Conservation (phyloP, 2,329 filamentous ascomycete genomes). For the Tolypocladium paradoxum region DNA sequence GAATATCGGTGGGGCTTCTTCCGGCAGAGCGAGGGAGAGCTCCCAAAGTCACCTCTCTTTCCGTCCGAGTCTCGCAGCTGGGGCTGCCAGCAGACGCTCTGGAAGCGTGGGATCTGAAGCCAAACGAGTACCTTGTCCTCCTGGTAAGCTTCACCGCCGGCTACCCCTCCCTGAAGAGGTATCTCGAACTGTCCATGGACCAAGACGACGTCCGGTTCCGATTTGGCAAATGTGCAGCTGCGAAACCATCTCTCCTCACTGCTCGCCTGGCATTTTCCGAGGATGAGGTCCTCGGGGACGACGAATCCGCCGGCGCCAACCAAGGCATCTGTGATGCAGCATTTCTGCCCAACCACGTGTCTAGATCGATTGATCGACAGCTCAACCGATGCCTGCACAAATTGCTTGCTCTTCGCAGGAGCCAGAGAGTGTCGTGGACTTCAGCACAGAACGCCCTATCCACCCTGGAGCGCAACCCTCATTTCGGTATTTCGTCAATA, state of each 20-base stretch:
- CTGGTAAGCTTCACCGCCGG: slow-evolving; percentile 53
- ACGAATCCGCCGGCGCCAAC: neutral
- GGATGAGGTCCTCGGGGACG: neutral
- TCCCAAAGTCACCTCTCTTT: slow-evolving; percentile 47
- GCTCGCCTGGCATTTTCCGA: slow-evolving; percentile 38
- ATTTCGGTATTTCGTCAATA: too few species aligned
- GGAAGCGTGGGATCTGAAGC: slow-evolving; percentile 63
- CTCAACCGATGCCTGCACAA: neutral
- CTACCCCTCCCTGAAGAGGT: slow-evolving; percentile 49
- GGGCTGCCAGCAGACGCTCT: slow-evolving; percentile 64
- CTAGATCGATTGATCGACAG: neutral
- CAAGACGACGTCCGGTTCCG: slow-evolving; percentile 39
- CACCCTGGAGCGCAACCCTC: too few species aligned
- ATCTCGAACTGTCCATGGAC: slow-evolving; percentile 31
- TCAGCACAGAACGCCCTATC: neutral
- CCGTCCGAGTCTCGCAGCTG: slow-evolving; percentile 58
- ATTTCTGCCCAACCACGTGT: neutral
- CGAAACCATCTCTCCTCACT: slow-evolving; percentile 56
- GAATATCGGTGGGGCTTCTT: slow-evolving; percentile 59
- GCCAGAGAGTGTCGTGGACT: neutral
- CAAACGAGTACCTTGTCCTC: slow-evolving; percentile 60
- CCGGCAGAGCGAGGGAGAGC: slow-evolving; percentile 33
- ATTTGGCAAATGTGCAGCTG: slow-evolving; percentile 58
- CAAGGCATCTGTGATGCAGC: slow-evolving; percentile 6
- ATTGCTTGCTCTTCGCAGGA: neutral